Percentiles rank a stretch among this genome's conserved stretches.
Conservation (phyloP, 495 filamentous ascomycete species). For the Wilcoxina mikolae region DNA sequence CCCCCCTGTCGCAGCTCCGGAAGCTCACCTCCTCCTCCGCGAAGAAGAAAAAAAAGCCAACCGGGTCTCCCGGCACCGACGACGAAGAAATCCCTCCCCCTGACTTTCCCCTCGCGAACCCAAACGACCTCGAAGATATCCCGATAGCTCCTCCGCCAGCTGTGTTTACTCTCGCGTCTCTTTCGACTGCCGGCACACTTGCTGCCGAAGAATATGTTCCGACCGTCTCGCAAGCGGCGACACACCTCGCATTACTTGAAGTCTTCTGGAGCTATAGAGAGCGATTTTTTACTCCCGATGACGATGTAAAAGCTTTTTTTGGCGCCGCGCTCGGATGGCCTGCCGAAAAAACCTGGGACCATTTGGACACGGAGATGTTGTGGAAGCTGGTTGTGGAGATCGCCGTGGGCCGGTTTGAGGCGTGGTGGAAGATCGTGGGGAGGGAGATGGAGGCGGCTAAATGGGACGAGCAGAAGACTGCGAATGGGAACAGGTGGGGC, state of each 20-base stretch:
- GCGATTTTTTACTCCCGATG: background rate
- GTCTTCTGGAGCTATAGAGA: conserved; percentile 38
- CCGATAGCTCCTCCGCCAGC: background rate
- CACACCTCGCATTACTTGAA: conserved; percentile 63
- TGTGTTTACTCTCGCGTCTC: background rate
- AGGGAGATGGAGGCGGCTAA: conserved; percentile 21
- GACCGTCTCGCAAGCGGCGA: conserved; percentile 30
- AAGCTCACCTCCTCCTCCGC: background rate
- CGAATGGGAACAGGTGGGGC: conserved; percentile 10
- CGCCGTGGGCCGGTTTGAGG: conserved; percentile 54
- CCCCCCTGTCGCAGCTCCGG: background rate
- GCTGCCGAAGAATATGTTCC: background rate
- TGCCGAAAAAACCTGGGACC: background rate
- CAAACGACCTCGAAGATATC: background rate
- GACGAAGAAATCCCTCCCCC: background rate
- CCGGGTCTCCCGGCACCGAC: background rate
- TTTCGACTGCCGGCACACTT: background rate
- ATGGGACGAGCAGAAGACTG: conserved; percentile 14
- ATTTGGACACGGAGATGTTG: conserved; percentile 46
- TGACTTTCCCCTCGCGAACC: background rate
- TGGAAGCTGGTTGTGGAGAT: conserved; percentile 59
- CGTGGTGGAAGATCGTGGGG: conserved; percentile 47
- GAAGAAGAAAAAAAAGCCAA: too few relatives aligned
- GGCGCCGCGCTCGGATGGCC: conserved; percentile 3
- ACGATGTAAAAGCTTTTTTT: conserved; percentile 31